These are phyloP conservation scores for Solanum rostratum DNA, from an alignment of 257 asterid species.

Conservation along the genomic window DNA sequence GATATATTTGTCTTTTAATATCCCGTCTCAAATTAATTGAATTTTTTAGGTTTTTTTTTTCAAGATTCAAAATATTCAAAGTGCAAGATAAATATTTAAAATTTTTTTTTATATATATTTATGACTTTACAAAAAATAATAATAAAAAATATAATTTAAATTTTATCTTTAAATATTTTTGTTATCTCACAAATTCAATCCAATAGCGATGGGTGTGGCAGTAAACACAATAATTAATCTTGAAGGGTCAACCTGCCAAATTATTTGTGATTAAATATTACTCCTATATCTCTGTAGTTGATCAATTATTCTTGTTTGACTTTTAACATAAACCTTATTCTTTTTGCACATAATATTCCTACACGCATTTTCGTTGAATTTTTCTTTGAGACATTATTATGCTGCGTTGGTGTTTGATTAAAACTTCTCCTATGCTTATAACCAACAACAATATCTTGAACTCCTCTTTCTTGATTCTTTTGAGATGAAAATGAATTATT, in stretches of 20 bases:
- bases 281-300: background rate
- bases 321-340: background rate
- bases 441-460: background rate
- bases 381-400: background rate
- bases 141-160: too few species aligned
- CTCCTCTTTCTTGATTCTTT: background rate
- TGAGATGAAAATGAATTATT: slow-evolving; percentile 16
- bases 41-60: too few species aligned
- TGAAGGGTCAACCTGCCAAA: background rate
- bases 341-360: background rate
- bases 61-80: too few species aligned
- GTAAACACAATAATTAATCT: background rate
- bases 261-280: background rate
- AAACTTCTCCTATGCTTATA: background rate
- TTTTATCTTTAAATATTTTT: too few species aligned
- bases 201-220: background rate
- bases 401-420: background rate
- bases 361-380: background rate
- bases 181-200: too few species aligned
- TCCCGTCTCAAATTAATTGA: too few species aligned
- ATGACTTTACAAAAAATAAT: too few species aligned
- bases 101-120: too few species aligned
- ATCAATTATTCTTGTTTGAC: background rate
- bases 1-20: background rate
- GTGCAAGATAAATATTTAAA: too few species aligned